phyloP scores from a whole-genome alignment of 192 early-diverging fungal species.

The Backusella sp. region DNA sequence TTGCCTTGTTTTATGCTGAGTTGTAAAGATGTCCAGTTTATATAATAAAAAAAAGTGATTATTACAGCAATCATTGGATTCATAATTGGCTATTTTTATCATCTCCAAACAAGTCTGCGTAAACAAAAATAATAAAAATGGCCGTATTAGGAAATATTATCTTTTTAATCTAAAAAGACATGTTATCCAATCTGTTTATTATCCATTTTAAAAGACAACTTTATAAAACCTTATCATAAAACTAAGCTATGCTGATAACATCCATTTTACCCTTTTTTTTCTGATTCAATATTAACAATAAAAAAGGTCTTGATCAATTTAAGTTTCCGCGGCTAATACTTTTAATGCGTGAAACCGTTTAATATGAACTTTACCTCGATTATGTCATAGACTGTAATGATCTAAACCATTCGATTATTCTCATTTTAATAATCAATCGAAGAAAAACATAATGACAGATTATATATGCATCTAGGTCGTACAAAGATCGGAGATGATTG shows the following conservation, averaged over 20 bases:
- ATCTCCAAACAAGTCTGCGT: background rate
- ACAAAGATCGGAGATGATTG: no score
- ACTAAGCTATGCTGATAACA: no score
- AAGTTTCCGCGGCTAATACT: background rate
- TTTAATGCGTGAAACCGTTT: background rate
- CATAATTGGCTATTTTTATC: background rate
- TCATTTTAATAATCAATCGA: no score
- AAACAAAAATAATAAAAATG: background rate
- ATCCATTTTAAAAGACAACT: background rate
- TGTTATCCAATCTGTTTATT: background rate
- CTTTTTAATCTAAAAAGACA: background rate
- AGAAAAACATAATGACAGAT: no score
- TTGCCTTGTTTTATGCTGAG: background rate
- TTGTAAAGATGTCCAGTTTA: background rate
- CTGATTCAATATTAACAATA: background rate
- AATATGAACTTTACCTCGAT: background rate
- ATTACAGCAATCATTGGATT: background rate
- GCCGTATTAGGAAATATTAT: background rate
- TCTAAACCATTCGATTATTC: background rate
- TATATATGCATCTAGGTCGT: no score
- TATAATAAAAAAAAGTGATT: background rate
- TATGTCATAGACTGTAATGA: background rate
- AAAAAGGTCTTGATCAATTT: background rate
- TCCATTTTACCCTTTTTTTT: no score
- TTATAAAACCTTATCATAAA: background rate